Conservation (phyloP, 1,284 basidiomycete species). For the Wallemia ichthyophaga region DNA sequence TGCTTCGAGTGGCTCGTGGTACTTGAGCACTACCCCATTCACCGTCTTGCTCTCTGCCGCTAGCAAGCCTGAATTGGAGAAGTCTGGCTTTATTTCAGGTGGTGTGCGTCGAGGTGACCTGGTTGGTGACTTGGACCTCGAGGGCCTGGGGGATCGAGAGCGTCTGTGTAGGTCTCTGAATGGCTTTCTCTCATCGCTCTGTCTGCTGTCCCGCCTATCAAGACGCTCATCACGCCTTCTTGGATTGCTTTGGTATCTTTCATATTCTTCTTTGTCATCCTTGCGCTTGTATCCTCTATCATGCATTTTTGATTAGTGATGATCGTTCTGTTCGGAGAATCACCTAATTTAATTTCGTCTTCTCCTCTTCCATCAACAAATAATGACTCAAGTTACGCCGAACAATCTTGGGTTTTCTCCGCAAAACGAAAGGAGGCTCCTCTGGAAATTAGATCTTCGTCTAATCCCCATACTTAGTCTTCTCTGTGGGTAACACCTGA, state of each 20-base stretch:
- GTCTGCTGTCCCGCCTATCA: no score
- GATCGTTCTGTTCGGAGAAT: no score
- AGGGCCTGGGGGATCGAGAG: no score
- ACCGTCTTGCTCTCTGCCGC: conserved; percentile 84
- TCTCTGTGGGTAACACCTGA: neutral
- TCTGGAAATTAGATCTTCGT: neutral
- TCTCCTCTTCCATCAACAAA: neutral
- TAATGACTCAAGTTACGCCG: neutral
- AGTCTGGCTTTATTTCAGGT: conserved; percentile 33
- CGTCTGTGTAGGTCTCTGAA: neutral
- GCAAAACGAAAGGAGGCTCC: neutral
- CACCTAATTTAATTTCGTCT: neutral
- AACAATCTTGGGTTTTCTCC: neutral
- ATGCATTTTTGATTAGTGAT: no score
- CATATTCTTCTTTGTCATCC: neutral
- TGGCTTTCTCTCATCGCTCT: no score
- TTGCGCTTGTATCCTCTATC: neutral
- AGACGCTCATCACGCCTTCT: neutral
- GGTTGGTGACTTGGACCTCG: no score
- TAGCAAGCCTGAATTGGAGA: conserved; percentile 56
- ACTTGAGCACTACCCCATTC: conserved; percentile 68
- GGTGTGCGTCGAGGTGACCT: neutral
- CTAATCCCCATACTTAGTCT: neutral
- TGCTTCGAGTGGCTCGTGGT: conserved; percentile 95
- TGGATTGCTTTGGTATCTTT: neutral